phyloP scores from a whole-genome alignment of 1,284 basidiomycete species.

The Pisolithus thermaeus region DNA sequence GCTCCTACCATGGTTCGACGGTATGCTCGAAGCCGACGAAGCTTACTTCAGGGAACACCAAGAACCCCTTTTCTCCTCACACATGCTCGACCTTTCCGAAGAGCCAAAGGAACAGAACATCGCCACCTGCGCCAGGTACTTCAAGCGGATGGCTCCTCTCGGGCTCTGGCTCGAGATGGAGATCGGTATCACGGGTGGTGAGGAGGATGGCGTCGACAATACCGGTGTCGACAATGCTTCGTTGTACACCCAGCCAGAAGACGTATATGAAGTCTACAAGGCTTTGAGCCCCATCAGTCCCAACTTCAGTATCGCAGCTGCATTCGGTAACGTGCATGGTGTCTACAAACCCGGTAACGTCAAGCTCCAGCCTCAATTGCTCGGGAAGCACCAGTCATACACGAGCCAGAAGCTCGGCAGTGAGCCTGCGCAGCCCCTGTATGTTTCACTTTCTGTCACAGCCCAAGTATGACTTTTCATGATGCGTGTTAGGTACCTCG shows the following conservation, averaged over 20 bases:
- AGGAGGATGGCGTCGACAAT: conserved; percentile 99
- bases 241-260: conserved; percentile 97
- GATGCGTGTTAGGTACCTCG: conserved; percentile 68
- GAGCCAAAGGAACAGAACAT: conserved; percentile 99
- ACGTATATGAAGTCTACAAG: conserved; percentile 89
- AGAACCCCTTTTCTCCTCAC: conserved; percentile 94
- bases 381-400: conserved; percentile 88
- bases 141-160: conserved; percentile 90
- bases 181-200: conserved; percentile 99
- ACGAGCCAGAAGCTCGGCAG: conserved; percentile 69
- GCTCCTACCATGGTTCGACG: conserved; percentile 99
- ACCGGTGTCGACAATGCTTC: conserved; percentile 89
- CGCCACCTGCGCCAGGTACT: conserved; percentile 89
- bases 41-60: conserved; percentile 88
- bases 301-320: conserved; percentile 90
- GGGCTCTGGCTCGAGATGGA: conserved; percentile 99
- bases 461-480: background rate
- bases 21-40: conserved; percentile 97
- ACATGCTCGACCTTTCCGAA: conserved; percentile 99
- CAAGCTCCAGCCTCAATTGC: conserved; percentile 84
- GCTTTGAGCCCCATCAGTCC: conserved; percentile 83
- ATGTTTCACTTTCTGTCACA: conserved; percentile 25
- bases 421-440: conserved; percentile 76
- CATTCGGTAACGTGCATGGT: conserved; percentile 85
- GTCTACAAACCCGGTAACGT: conserved; percentile 86